Base-by-base conservation (phyloP, 176 grass and related monocot species). In the Ampelocalamus luodianensis region DNA sequence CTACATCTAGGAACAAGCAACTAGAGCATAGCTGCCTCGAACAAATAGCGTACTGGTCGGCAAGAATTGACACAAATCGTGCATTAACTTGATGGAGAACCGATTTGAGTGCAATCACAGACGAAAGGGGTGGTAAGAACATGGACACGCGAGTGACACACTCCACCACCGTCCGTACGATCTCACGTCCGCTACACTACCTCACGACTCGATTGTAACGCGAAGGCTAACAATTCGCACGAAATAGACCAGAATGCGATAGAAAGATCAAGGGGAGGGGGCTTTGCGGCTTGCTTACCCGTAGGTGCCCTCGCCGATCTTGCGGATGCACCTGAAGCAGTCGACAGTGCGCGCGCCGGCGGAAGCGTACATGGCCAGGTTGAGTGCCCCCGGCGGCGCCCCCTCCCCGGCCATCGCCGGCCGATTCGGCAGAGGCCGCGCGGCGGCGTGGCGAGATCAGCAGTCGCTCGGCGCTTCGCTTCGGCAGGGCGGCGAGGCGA, bases 301-400 rank as follows among this genome's bases (percentile, higher is more conserved):
- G 36, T 77, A 94, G 18, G 90, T 94, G 90, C 92, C 92, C 90
- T 94, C 92, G 60, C 92, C 92, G 63, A 94, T 94, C 90, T 94
- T 91, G 85, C 90, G 90, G 85, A 94, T 92, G 80, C 90, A 88
- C 87, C 80, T 89, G 85, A 90, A 94, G 92, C 90, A 94, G 53
- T 94, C 90, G 73, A 94, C 90, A 46, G 85, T 90, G 64, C 92
- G 90, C 24, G 90, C 90, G 9, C 92, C 87, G 78, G 87, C 80
- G 27, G 90, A 86, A 27, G 90, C 78, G 87, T 87, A 85, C 78
- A 83, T 82, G 3, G 76, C 20, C n/a, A 94, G 74, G 72, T 94
- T 92, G 63, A 94, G 78, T 1, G 80, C 81, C 17, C 90, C 92
- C n/a, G 83, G 85, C 9, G 82, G 68, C 27, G 90, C 92, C 68